These are phyloP conservation scores for Xanthoparmelia taractica DNA, from an alignment of 495 filamentous ascomycete genomes.

Conservation along the genomic window DNA sequence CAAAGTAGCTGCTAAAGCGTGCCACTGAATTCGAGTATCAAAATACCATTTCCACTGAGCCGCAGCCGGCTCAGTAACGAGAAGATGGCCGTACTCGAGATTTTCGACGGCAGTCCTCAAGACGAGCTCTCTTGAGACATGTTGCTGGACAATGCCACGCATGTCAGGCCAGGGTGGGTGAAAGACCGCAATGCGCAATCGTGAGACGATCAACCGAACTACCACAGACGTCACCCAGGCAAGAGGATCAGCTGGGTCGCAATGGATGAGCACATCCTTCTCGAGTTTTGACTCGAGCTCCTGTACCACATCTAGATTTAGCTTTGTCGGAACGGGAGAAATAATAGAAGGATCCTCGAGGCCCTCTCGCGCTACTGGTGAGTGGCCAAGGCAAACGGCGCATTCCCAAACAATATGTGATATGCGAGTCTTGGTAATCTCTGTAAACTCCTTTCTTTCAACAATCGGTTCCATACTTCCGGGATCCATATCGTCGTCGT, in stretches of 20 bases:
- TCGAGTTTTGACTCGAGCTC: constrained; percentile 16
- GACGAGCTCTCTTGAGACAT: constrained; percentile 15
- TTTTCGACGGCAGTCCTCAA: constrained; percentile 18
- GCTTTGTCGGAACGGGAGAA: constrained; percentile 12
- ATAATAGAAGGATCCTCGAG: neutral
- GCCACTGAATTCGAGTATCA: constrained; percentile 41
- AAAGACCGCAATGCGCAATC: constrained; percentile 21
- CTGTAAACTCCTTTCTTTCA: constrained; percentile 19
- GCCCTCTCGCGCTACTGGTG: constrained; percentile 9
- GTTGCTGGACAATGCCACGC: constrained; percentile 6
- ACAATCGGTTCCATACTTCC: constrained; percentile 15
- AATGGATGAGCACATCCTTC: constrained; percentile 16
- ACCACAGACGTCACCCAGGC: constrained; percentile 21
- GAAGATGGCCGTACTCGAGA: constrained; percentile 21
- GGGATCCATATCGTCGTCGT: constrained; percentile 24
- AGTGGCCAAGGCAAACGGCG: constrained; percentile 5
- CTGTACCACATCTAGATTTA: constrained; percentile 11
- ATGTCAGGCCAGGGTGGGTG: constrained; percentile 19
- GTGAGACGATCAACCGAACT: constrained; percentile 18
- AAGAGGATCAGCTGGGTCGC: constrained; percentile 18
- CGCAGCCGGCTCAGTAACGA: constrained; percentile 17
- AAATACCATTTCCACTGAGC: constrained; percentile 37
- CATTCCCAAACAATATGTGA: constrained; percentile 15
- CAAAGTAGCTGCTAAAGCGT: constrained; percentile 44
- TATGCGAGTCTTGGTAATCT: constrained; percentile 21